phyloP scores from a whole-genome alignment of 176 grass and related monocot species.

The Eremochloa ophiuroides region DNA sequence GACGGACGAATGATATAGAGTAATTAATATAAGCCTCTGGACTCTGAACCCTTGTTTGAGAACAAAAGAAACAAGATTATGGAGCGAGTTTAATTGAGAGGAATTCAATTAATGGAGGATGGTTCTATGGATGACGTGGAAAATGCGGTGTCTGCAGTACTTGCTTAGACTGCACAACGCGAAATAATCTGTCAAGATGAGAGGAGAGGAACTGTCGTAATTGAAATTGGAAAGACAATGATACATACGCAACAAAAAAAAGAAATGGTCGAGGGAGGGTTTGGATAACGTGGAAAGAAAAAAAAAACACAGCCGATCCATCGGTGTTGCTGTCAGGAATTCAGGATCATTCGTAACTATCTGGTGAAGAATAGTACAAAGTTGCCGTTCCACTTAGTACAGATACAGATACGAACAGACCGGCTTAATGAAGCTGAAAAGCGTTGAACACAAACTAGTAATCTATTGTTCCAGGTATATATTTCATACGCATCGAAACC shows the following conservation, averaged over 20 bases:
- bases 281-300: slow-evolving; percentile 18
- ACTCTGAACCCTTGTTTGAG: slow-evolving; percentile 4
- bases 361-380: slow-evolving; percentile 30
- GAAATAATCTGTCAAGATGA: slow-evolving; percentile 29
- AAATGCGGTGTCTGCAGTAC: slow-evolving; percentile 9
- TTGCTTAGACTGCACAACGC: slow-evolving; percentile 25
- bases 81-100: not conserved
- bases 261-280: slow-evolving; percentile 22
- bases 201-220: slow-evolving; percentile 8
- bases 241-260: slow-evolving; percentile 25
- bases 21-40: too few relatives aligned
- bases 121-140: not conserved
- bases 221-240: slow-evolving; percentile 16
- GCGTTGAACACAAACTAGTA: not conserved
- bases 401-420: not conserved
- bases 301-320: slow-evolving; percentile 15
- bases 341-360: slow-evolving; percentile 22
- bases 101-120: not conserved
- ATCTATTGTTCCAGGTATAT: slow-evolving; percentile 10
- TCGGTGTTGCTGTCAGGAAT: slow-evolving; percentile 36
- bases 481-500: slow-evolving; percentile 25
- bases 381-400: slow-evolving; percentile 33
- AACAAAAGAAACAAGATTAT: not conserved
- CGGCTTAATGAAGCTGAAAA: slow-evolving; percentile 7
- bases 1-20: not conserved